A percentile compares a stretch with the other conserved stretches of the same genome.
Conservation (phyloP, 2,329 filamentous ascomycete genomes). For the Fusarium nelsonii region DNA sequence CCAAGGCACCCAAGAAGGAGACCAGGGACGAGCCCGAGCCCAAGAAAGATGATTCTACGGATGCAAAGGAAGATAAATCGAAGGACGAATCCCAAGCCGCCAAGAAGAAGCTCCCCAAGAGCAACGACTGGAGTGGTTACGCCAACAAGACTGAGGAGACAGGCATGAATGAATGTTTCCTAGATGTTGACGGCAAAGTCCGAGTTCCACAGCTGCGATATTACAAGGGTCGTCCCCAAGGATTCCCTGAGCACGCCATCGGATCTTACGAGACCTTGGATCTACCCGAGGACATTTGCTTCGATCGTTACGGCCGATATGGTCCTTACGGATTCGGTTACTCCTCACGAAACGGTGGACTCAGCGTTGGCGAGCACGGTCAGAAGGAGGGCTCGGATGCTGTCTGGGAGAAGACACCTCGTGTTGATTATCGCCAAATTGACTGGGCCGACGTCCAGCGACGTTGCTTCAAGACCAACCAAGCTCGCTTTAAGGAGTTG, state of each 20-base stretch:
- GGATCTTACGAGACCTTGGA: constrained; percentile 89
- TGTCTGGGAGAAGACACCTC: constrained; percentile 78
- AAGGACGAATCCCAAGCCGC: constrained; percentile 23
- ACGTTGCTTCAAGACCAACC: constrained; percentile 78
- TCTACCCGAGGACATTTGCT: constrained; percentile 87
- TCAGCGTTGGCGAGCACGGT: constrained; percentile 86
- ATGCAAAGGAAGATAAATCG: constrained; percentile 18
- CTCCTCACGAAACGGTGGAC: constrained; percentile 79
- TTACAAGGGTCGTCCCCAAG: constrained; percentile 81
- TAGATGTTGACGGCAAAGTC: constrained; percentile 75
- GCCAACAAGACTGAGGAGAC: constrained; percentile 57
- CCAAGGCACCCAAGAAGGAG: constrained; percentile 15
- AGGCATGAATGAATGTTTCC: constrained; percentile 78
- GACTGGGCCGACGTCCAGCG: constrained; percentile 85
- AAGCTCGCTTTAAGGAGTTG: constrained; percentile 72
- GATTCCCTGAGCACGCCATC: constrained; percentile 85
- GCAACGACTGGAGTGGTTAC: constrained; percentile 54
- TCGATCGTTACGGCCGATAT: constrained; percentile 88
- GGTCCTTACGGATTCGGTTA: constrained; percentile 94
- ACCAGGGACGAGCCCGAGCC: constrained; percentile 13
- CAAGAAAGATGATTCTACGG: constrained; percentile 12
- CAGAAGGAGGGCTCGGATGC: constrained; percentile 83
- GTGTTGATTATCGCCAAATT: constrained; percentile 81
- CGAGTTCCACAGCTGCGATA: constrained; percentile 77
- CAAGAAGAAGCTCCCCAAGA: constrained; percentile 46